phyloP scores from a whole-genome alignment of 2,329 filamentous ascomycete species.

The Diplocarpon mali region DNA sequence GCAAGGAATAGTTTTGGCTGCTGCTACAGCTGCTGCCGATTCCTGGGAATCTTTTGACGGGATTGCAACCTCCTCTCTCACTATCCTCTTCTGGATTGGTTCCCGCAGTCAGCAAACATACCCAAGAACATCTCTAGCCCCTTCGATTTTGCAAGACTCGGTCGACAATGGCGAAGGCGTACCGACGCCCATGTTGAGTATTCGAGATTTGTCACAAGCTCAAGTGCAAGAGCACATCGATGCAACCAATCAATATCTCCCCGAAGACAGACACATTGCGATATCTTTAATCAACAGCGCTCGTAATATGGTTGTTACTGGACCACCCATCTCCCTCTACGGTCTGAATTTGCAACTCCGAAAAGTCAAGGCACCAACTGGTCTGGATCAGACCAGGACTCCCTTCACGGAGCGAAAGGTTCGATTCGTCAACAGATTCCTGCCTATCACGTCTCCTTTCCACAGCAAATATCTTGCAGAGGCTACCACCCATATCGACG shows the following conservation, averaged over 20 bases:
- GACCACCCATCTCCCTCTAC: slow-evolving; percentile 89
- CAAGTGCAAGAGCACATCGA: slow-evolving; percentile 96
- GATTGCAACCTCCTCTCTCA: slow-evolving; percentile 68
- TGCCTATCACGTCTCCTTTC: slow-evolving; percentile 96
- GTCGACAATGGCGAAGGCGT: slow-evolving; percentile 88
- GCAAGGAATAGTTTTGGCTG: slow-evolving; percentile 88
- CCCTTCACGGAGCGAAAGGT: slow-evolving; percentile 94
- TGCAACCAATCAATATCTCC: slow-evolving; percentile 92
- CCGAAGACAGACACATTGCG: slow-evolving; percentile 81
- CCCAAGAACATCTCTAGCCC: slow-evolving; percentile 85
- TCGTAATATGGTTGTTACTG: slow-evolving; percentile 92
- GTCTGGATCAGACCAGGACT: slow-evolving; percentile 86
- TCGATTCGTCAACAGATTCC: slow-evolving; percentile 91
- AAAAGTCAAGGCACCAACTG: slow-evolving; percentile 96
- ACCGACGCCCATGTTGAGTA: slow-evolving; percentile 95
- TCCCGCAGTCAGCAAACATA: slow-evolving; percentile 95
- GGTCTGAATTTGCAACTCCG: slow-evolving; percentile 90
- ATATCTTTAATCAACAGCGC: slow-evolving; percentile 96
- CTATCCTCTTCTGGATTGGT: slow-evolving; percentile 97
- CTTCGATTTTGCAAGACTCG: slow-evolving; percentile 83
- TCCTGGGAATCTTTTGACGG: slow-evolving; percentile 89
- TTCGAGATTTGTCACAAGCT: slow-evolving; percentile 77
- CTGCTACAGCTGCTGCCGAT: slow-evolving; percentile 78
- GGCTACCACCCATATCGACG: slow-evolving; percentile 71
- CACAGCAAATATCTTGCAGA: slow-evolving; percentile 88